These are phyloP conservation scores for Neurospora sp. DNA, from an alignment of 495 filamentous ascomycete genomes.

Conservation along the genomic window DNA sequence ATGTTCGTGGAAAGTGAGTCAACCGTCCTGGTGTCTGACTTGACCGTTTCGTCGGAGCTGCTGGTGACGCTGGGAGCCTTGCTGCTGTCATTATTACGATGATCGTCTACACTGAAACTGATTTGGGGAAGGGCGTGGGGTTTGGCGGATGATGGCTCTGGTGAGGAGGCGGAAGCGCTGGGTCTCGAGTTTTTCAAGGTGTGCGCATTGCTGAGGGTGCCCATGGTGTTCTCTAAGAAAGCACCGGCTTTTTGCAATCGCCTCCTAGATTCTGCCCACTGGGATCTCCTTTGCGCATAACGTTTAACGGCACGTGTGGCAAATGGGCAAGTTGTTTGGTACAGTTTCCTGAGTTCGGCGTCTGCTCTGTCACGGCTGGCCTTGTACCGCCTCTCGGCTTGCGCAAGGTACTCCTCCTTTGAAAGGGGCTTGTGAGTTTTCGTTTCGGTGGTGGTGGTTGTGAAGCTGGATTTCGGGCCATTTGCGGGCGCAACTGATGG, in stretches of 20 bases:
- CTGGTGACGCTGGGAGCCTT: background rate
- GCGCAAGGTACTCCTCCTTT: background rate
- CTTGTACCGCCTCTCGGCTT: background rate
- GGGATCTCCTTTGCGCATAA: background rate
- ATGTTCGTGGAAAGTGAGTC: background rate
- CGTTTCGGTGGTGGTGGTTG: background rate
- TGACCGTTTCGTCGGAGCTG: slow-evolving; percentile 2
- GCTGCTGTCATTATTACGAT: background rate
- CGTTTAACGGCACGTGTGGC: background rate
- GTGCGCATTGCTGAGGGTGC: background rate
- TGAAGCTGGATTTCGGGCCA: background rate
- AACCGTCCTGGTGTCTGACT: background rate
- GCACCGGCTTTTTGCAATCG: background rate
- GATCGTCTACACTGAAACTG: background rate
- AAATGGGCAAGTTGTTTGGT: background rate
- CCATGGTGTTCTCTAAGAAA: background rate
- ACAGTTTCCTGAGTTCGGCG: background rate
- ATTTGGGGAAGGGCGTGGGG: background rate
- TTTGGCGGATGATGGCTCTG: background rate
- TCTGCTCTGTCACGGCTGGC: background rate
- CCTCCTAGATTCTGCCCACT: background rate
- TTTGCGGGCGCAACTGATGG: background rate
- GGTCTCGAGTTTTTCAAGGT: background rate
- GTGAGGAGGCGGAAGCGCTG: background rate
- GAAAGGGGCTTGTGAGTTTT: background rate